Base-by-base conservation (phyloP, 768 basidiomycete genomes). In the Xerocomellus chrysenteron region DNA sequence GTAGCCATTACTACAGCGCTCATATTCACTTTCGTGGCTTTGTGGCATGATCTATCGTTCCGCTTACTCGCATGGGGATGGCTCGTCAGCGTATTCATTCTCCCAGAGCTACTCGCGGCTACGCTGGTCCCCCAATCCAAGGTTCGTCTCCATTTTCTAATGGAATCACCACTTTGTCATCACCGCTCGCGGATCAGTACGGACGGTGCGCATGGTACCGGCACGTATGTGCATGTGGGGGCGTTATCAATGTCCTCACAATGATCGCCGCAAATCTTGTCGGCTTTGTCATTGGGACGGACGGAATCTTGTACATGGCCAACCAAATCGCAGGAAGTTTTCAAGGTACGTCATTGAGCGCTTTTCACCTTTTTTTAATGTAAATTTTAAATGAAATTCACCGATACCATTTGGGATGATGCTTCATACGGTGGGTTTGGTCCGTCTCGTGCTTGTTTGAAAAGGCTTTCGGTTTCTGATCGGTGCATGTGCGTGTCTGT, bases 31-130 rank as follows among this genome's bases (percentile, higher is more conserved):
- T 98, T 99, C 65, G 95, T 98, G 24, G 96, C 97, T 0, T 75
- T 99, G 19, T 99, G 96, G 96, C 97, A 99, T 63, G 97, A 98
- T 67, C 78, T 98, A 2, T 90, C 90, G 0, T 87, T 96, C 70
- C 80, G 80, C 26, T 80, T 98, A 5, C 78, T 99, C 2, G 86
- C 92, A 2, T 99, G 95, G 95, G 96, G 97, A 2, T 98, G 97
- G 97, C 86, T 97, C 11, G 80, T 96, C 56, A 90, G 86, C 65
- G 58, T 96, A 46, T 97, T 99, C 72, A 86, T 99, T 58, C 57
- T 94, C 7, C 96, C 95, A 0, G 96, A 98, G 73, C 64, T 97
- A 11, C 55, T 81, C 0, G 90, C 85, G 1, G 72, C 77, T 11
- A 80, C 74, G 59, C 19, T 88, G 2, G 67, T 98, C 3, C 85